Percentiles rank a stretch among this genome's conserved stretches.
phyloP scores from a whole-genome alignment of 805 yeast species.

The Tetrapisispora nanseiensis region DNA sequence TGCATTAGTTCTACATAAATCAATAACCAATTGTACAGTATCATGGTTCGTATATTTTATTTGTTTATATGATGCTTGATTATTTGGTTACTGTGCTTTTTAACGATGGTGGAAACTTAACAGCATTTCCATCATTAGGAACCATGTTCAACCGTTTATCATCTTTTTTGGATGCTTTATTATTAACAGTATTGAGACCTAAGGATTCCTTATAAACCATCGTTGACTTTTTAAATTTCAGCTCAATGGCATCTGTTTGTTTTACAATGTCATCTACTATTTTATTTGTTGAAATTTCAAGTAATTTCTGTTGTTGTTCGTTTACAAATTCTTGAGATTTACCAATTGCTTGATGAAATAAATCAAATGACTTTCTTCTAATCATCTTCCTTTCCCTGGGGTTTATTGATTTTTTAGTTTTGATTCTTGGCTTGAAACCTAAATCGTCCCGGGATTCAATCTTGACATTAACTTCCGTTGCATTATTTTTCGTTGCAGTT shows the following conservation, averaged over 20 bases:
- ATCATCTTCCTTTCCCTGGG: conserved; percentile 2
- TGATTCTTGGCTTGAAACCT: background rate
- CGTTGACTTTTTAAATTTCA: background rate
- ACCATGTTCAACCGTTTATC: background rate
- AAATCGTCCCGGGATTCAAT: too few relatives aligned
- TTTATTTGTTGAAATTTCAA: conserved; percentile 8
- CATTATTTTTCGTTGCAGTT: background rate
- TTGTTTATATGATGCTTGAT: too few relatives aligned
- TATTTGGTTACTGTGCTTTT: background rate
- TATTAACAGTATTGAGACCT: background rate
- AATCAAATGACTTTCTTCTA: conserved; percentile 10
- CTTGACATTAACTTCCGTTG: background rate
- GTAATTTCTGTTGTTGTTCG: conserved; percentile 5
- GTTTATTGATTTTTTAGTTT: background rate
- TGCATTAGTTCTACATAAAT: background rate
- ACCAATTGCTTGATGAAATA: conserved; percentile 12
- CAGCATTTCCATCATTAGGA: background rate
- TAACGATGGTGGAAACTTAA: background rate
- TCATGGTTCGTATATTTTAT: too few relatives aligned
- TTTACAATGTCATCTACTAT: conserved; percentile 11
- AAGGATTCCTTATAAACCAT: background rate
- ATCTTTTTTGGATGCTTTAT: background rate
- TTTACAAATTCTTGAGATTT: conserved; percentile 5
- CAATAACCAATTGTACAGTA: background rate
- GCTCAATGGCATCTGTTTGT: background rate